Base-by-base conservation (phyloP, 2,329 filamentous ascomycete species). In the Xylariaceae sp. region DNA sequence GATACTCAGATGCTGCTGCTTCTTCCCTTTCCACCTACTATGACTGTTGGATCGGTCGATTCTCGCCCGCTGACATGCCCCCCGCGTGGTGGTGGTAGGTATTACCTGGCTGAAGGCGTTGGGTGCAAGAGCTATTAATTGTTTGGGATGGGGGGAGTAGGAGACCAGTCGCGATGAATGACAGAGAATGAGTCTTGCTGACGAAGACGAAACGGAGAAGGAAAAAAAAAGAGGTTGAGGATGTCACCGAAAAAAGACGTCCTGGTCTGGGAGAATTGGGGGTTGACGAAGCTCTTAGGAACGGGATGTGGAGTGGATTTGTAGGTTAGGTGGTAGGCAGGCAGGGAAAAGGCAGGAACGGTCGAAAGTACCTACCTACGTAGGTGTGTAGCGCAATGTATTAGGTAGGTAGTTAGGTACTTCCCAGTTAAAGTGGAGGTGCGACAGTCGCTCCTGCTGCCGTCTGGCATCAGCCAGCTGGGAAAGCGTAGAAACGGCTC, bases 31-130 rank as follows among this genome's bases (percentile, higher is more conserved):
- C 35, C 45, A 51, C 50, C 42, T 57, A 30, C 15, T 53, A 51
- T 30, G 23, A 30, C 37, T 57, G 23, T 56, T 61, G 53, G 51
- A 58, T 47, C 56, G 56, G 64, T 63, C 64, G 61, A 59, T 59
- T 64, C 48, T 65, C 62, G 61, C 64, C 62, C 59, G 61, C 65
- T 62, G 60, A 59, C 61, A 50, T 62, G 52, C 49, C 65, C 23
- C 60, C 60, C 58, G 61, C 60, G 52, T 64, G 61, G 51, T 61
- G 52, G 49, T 60, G 50, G 45, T 60, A n/a, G 5, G 42, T 45
- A 45, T n/a, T 53, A 51, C 59, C 49, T n/a, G 30, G 30, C 39
- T 52, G 56, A 57, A 57, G 55, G 56, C 54, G 44, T 59, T 48
- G 55, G 51, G 54, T 58, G 57, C 48, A 52, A 60, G 57, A 34